These are phyloP conservation scores for Leishmania amazonensis DNA, from an alignment of 208 protist genomes.

Conservation along the genomic window DNA sequence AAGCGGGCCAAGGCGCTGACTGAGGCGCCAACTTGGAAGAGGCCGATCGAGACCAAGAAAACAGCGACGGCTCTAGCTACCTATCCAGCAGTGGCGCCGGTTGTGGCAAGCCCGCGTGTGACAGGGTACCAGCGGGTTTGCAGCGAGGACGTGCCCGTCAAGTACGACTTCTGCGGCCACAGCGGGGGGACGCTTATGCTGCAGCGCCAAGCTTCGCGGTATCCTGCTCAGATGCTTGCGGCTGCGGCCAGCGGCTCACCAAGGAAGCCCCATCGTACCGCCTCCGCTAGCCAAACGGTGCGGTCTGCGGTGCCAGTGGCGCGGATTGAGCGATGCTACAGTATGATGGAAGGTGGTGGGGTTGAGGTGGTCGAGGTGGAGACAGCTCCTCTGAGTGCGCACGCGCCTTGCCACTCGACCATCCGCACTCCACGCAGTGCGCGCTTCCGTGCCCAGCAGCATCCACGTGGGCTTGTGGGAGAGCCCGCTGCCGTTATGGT, in stretches of 20 bases:
- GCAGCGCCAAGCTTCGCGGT: slow-evolving; percentile 20
- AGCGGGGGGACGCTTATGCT: slow-evolving; percentile 13
- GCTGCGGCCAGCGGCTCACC: neutral
- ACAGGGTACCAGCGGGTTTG: slow-evolving; percentile 14
- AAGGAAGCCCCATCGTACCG: slow-evolving; percentile 7
- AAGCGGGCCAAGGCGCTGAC: neutral
- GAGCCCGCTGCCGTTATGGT: neutral
- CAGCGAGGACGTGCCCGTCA: slow-evolving; percentile 13
- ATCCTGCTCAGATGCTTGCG: slow-evolving; percentile 1
- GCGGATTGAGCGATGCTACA: neutral
- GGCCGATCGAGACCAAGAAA: neutral
- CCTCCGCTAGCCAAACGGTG: slow-evolving; percentile 1
- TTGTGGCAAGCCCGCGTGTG: neutral
- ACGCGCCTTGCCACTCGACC: slow-evolving; percentile 10
- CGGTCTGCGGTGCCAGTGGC: neutral
- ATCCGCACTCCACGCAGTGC: slow-evolving; percentile 23
- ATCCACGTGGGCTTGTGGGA: no score
- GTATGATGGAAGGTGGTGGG: slow-evolving; percentile 4
- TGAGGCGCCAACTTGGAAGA: neutral
- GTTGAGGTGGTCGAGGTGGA: neutral
- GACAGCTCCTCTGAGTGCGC: neutral
- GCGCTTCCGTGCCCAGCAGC: slow-evolving; percentile 1
- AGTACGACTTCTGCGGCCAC: slow-evolving; percentile 10
- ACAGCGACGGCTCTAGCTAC: neutral
- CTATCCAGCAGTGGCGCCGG: neutral